These are phyloP conservation scores for Hypoxylon fuscum DNA, from an alignment of 495 filamentous ascomycete species.

Conservation along the genomic window DNA sequence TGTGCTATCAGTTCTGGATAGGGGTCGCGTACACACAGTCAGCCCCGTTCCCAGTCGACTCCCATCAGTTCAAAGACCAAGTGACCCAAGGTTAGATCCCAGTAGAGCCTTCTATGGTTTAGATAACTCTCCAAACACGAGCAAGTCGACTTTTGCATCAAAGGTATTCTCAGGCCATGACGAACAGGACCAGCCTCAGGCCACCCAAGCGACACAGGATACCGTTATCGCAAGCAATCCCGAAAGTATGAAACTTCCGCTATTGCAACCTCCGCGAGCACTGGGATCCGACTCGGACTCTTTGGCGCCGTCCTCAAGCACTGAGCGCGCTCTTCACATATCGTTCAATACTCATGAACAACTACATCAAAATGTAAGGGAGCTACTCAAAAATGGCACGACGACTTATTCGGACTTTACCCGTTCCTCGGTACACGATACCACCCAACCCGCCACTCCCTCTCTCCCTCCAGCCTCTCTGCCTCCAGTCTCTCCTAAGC, in stretches of 20 bases:
- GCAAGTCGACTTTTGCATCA: slow-evolving; percentile 32
- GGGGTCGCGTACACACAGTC: slow-evolving; percentile 32
- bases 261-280: not conserved
- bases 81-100: not conserved
- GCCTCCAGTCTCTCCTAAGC: slow-evolving; percentile 1
- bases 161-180: slow-evolving; percentile 40
- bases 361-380: slow-evolving; percentile 6
- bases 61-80: not conserved
- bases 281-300: slow-evolving; percentile 30
- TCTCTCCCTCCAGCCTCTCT: slow-evolving; percentile 3
- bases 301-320: slow-evolving; percentile 35
- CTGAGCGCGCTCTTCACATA: slow-evolving; percentile 32
- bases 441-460: slow-evolving; percentile 2
- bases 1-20: slow-evolving; percentile 39
- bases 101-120: slow-evolving; percentile 14
- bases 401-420: slow-evolving; percentile 8
- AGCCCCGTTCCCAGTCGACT: slow-evolving; percentile 23
- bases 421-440: slow-evolving; percentile 1
- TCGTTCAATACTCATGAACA: slow-evolving; percentile 18
- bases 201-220: slow-evolving; percentile 41
- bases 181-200: slow-evolving; percentile 10
- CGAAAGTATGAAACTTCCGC: slow-evolving; percentile 15
- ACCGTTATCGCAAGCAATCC: slow-evolving; percentile 32
- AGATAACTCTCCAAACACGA: slow-evolving; percentile 25
- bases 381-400: not conserved